Percentiles rank a stretch among this genome's conserved stretches.
These are phyloP conservation scores for Vanilla planifolia DNA, from an alignment of 106 monocot species.

Conservation along the genomic window DNA sequence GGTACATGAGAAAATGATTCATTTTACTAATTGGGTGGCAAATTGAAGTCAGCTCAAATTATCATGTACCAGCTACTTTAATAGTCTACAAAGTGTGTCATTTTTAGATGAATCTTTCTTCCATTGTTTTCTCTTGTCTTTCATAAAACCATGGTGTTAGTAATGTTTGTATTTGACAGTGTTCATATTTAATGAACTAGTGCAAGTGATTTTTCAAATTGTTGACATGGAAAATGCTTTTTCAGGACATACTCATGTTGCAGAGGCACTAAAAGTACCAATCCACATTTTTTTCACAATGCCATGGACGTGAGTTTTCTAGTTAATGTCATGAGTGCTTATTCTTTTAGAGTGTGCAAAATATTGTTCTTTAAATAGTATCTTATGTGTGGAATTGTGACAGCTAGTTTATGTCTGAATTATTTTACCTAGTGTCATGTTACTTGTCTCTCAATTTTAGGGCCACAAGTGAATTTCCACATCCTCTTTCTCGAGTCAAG, in stretches of 20 bases:
- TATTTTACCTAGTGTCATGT: no score
- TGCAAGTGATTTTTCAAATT: conserved; percentile 16
- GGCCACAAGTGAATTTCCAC: conserved; percentile 88
- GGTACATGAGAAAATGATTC: no score
- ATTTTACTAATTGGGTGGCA: no score
- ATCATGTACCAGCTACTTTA: no score
- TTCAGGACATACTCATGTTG: conserved; percentile 93
- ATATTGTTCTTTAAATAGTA: background rate
- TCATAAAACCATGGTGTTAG: conserved; percentile 10
- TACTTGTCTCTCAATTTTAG: conserved; percentile 19
- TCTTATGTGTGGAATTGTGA: no score
- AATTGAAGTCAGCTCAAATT: no score
- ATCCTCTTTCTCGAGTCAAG: conserved; percentile 91
- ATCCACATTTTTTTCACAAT: conserved; percentile 95
- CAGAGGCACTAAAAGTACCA: conserved; percentile 85
- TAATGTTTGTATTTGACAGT: no score
- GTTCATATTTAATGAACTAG: conserved; percentile 12
- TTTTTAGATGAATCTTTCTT: background rate
- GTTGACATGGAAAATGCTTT: conserved; percentile 39
- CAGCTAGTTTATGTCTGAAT: no score
- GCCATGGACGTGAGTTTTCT: conserved; percentile 87
- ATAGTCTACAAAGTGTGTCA: conserved; percentile 1
- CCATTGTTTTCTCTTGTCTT: background rate
- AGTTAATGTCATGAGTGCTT: background rate
- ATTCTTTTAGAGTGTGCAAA: background rate